A percentile compares a stretch with the other conserved stretches of the same genome.
phyloP scores from a whole-genome alignment of 169 alveolate genomes.

The Besnoitia besnoiti region DNA sequence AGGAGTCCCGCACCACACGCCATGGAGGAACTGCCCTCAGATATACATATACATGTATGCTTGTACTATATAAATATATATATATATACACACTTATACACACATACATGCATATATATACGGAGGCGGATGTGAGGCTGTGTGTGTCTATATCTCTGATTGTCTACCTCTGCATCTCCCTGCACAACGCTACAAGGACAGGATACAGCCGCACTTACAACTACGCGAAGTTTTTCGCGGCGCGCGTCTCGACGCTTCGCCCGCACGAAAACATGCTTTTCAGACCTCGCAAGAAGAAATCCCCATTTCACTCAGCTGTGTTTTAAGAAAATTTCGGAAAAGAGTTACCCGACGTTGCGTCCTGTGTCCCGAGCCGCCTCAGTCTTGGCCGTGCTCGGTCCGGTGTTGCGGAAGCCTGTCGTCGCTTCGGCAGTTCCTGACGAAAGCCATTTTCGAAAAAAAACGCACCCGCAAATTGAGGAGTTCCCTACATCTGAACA shows the following conservation, averaged over 20 bases:
- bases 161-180: background rate
- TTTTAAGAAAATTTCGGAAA: background rate
- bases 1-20: no score
- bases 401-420: constrained; percentile 52
- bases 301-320: background rate
- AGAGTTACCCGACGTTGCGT: constrained; percentile 5
- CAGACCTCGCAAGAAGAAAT: background rate
- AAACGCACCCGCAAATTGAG: background rate
- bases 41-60: background rate
- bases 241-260: background rate
- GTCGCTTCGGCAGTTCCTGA: constrained; percentile 55
- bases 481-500: background rate
- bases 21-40: no score
- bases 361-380: constrained; percentile 42
- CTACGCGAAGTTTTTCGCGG: no score
- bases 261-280: background rate
- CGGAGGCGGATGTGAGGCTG: background rate
- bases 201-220: no score
- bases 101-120: background rate
- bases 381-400: constrained; percentile 58
- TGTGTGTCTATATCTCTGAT: background rate
- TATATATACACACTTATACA: background rate
- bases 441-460: background rate
- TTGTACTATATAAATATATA: background rate
- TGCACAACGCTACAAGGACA: no score